Evolutionary conservation across 2,329 filamentous ascomycete species (phyloP).

Genomic region (Microsporum canis): DNA sequence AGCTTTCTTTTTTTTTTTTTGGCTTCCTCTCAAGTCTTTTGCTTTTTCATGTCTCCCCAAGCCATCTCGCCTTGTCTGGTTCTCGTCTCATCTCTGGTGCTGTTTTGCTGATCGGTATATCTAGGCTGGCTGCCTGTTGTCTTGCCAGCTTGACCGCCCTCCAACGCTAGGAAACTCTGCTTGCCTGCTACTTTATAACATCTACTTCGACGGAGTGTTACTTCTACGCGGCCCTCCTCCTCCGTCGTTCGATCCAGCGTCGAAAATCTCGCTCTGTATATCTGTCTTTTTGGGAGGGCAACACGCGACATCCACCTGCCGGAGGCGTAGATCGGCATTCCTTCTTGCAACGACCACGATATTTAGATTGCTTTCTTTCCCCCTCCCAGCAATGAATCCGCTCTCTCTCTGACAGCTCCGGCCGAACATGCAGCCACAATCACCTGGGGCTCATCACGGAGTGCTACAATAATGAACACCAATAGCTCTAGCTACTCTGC

Average conservation of each 20-base stretch:
- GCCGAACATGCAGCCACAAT: constrained; percentile 1
- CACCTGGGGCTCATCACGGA: not conserved
- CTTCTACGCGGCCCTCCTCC: not conserved
- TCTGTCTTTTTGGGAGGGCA: not conserved
- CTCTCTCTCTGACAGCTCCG: not conserved
- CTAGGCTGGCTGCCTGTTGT: not conserved
- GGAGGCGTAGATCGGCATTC: not conserved
- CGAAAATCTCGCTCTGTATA: not conserved
- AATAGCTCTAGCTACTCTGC: not conserved
- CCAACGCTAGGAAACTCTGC: not conserved
- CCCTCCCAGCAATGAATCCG: not conserved
- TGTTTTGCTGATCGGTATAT: constrained; percentile 6
- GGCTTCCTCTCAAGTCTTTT: not conserved
- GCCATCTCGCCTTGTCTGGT: not conserved
- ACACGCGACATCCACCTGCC: not conserved
- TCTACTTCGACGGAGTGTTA: not conserved
- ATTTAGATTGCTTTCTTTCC: not conserved
- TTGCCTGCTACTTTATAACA: not conserved
- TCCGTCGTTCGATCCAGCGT: not conserved
- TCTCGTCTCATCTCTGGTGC: not conserved
- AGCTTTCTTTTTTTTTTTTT: constrained; percentile 1
- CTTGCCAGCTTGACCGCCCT: not conserved
- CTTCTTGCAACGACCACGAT: not conserved
- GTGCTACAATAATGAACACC: not conserved
- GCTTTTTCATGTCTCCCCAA: constrained; percentile 4